Evolutionary conservation across 192 early-diverging fungal species (phyloP).

Genomic region (Backusella tuberculispora): DNA sequence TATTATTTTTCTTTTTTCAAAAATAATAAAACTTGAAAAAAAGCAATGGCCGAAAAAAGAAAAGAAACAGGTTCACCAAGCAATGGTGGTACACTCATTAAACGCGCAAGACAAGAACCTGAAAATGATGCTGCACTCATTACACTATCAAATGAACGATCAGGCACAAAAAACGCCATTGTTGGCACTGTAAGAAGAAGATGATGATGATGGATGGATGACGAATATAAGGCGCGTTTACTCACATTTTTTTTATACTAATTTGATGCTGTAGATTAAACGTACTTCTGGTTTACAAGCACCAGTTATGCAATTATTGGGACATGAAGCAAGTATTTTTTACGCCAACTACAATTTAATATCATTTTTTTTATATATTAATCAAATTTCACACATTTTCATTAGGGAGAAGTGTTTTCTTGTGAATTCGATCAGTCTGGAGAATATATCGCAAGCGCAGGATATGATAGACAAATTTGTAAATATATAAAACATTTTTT

Average conservation of each 20-base stretch:
- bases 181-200: slow-evolving; percentile 39
- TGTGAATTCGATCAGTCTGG: slow-evolving; percentile 88
- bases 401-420: slow-evolving; percentile 77
- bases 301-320: slow-evolving; percentile 87
- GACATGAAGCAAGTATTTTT: slow-evolving; percentile 59
- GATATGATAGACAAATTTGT: slow-evolving; percentile 84
- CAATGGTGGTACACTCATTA: slow-evolving; percentile 18
- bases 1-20: not conserved
- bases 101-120: slow-evolving; percentile 28
- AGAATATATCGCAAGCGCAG: slow-evolving; percentile 80
- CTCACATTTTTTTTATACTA: not conserved
- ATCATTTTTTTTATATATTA: slow-evolving; percentile 7
- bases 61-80: slow-evolving; percentile 20
- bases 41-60: slow-evolving; percentile 33
- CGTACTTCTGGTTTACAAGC: slow-evolving; percentile 78
- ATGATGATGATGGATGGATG: not conserved
- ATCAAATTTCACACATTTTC: slow-evolving; percentile 21
- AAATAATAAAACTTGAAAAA: not conserved
- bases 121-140: slow-evolving; percentile 21
- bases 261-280: slow-evolving; percentile 35
- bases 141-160: slow-evolving; percentile 31
- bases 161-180: slow-evolving; percentile 39
- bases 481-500: not conserved
- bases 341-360: not conserved
- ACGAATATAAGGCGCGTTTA: not conserved